Base-by-base conservation (phyloP, 352 stramenopile species). In the Pythium vanterpoolii region DNA sequence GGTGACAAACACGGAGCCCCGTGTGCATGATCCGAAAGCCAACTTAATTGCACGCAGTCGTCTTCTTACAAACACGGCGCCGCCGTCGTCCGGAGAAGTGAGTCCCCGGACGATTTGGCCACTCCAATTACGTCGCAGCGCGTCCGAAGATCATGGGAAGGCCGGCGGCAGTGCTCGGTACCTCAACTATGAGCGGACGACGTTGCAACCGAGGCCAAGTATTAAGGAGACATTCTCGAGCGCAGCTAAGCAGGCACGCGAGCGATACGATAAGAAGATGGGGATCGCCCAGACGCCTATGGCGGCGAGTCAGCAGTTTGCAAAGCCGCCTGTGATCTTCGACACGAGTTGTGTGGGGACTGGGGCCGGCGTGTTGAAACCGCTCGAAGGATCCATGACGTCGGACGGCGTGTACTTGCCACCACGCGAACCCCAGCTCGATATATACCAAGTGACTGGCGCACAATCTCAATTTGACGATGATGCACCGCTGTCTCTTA, bases 361-460 rank as follows among this genome's bases (percentile, higher is more conserved):
- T 38, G 57, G 57, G 24, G 49, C 33, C 6, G 50, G 51, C 16
- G 13, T 60, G 6, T 38, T 61, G 28, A 61, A 60, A 42, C 50
- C 36, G 14, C 34, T 48, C 11, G 42, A 58, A 23, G 49, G 26
- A 36, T 39, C 27, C 24, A 51, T 54, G 31, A 46, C 39, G 5
- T 62, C 54, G n/a, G 48, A 38, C 10, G 46, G 27, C 10, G 26
- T 28, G 23, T 62, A 62, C 19, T 28, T 68, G 28, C 52, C 60
- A 18, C 60, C 60, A 14, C 52, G 60, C 1, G 44, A 62, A n/a
- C 51, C 34, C 16, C 60, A 68, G 30, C 7, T 62, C 0, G 53
- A 68, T 33, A 23, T 68, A 16, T 68, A 68, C 31, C 34, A 62
- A 21, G 60, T 40, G 1, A 62, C 53, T 4, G 60, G 60, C 16